phyloP scores from a whole-genome alignment of 352 stramenopile species.

The Phytophthora pseudosyringae region DNA sequence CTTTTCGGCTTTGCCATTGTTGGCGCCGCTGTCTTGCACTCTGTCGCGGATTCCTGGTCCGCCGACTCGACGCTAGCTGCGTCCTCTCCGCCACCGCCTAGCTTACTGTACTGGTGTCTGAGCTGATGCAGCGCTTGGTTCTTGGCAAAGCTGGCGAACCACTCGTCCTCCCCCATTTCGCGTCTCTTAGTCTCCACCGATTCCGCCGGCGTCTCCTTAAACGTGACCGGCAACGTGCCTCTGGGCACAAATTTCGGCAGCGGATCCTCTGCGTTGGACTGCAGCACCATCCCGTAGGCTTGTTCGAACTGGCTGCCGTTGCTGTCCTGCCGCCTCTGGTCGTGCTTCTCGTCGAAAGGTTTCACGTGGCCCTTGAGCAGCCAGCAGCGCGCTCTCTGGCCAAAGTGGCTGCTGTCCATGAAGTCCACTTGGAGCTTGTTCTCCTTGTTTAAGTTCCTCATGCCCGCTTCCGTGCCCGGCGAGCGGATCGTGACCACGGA shows the following conservation, averaged over 20 bases:
- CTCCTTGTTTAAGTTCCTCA: conserved; percentile 38
- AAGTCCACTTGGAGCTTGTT: conserved; percentile 57
- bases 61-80: not conserved
- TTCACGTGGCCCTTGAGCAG: conserved; percentile 28
- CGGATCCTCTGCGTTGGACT: conserved; percentile 16
- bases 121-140: conserved; percentile 24
- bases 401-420: conserved; percentile 46
- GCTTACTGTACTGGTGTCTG: conserved; percentile 22
- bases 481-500: conserved; percentile 63
- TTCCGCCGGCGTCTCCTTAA: conserved; percentile 1
- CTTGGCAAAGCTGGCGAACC: conserved; percentile 26
- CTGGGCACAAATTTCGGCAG: conserved; percentile 27
- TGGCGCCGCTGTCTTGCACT: not conserved
- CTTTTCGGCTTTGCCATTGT: not conserved
- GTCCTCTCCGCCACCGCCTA: conserved; percentile 8
- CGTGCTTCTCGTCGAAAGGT: conserved; percentile 20
- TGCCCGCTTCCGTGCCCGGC: conserved; percentile 42
- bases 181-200: conserved; percentile 15
- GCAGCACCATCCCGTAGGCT: conserved; percentile 17
- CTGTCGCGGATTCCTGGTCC: not conserved
- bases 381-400: conserved; percentile 33
- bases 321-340: conserved; percentile 22
- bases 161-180: conserved; percentile 23
- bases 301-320: conserved; percentile 35
- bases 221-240: conserved; percentile 23